Evolutionary conservation across 495 filamentous ascomycete species (phyloP).

Genomic region (Talaromyces adpressus): DNA sequence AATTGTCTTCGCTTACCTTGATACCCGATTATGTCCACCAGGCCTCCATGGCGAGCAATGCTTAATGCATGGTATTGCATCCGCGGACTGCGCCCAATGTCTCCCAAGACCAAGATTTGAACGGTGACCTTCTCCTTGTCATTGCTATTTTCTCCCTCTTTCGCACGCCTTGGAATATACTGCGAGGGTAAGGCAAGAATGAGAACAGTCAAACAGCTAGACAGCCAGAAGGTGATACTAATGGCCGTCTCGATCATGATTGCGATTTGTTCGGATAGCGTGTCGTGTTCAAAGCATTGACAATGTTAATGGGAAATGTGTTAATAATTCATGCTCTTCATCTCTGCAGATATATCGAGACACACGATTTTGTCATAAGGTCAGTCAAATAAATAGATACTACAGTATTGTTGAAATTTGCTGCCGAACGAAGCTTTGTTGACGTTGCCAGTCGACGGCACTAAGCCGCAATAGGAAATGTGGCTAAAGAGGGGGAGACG

Average conservation of each 20-base stretch:
- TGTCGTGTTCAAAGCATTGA: neutral
- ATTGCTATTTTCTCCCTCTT: conserved; percentile 9
- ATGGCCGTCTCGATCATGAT: conserved; percentile 37
- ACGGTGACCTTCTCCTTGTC: conserved; percentile 40
- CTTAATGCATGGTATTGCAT: conserved; percentile 99
- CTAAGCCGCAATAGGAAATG: neutral
- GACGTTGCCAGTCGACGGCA: neutral
- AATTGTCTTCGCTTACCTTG: conserved; percentile 42
- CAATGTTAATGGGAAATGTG: no score
- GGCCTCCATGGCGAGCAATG: conserved; percentile 73
- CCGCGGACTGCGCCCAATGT: conserved; percentile 90
- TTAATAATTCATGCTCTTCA: neutral
- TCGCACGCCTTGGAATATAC: conserved; percentile 26
- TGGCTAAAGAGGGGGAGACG: neutral
- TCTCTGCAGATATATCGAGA: neutral
- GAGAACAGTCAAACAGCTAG: conserved; percentile 41
- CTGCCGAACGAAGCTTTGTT: neutral
- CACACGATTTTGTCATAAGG: neutral
- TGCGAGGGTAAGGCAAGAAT: conserved; percentile 46
- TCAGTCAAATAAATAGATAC: no score
- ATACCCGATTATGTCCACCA: conserved; percentile 85
- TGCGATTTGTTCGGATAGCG: neutral
- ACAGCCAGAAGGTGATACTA: conserved; percentile 39
- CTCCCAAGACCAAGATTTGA: conserved; percentile 92
- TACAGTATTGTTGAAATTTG: neutral